phyloP scores from a whole-genome alignment of 2,329 filamentous ascomycete genomes.

The Penicillium sp. region DNA sequence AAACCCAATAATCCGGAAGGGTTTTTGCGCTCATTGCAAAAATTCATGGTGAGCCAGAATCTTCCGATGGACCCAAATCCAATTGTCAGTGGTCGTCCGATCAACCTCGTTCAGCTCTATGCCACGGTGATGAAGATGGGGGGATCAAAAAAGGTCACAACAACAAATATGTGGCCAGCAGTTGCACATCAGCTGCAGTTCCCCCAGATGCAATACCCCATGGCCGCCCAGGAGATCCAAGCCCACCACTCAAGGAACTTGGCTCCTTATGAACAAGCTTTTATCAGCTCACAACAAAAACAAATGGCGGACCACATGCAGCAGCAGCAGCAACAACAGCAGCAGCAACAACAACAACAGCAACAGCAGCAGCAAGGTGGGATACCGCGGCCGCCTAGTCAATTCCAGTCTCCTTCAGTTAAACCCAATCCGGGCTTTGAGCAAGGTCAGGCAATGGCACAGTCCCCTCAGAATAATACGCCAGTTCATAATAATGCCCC shows the following conservation, averaged over 20 bases:
- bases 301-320: constrained; percentile 30
- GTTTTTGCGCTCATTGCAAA: constrained; percentile 72
- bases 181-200: constrained; percentile 66
- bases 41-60: constrained; percentile 74
- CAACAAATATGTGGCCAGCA: constrained; percentile 69
- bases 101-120: constrained; percentile 77
- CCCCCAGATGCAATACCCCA: constrained; percentile 61
- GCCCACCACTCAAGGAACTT: constrained; percentile 75
- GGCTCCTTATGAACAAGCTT: constrained; percentile 66
- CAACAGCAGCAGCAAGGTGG: constrained; percentile 24
- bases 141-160: constrained; percentile 72
- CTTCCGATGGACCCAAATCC: constrained; percentile 74
- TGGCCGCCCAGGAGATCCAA: constrained; percentile 67
- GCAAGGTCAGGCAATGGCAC: constrained; percentile 33
- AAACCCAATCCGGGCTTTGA: constrained; percentile 54
- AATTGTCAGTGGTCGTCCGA: constrained; percentile 67
- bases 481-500: constrained; percentile 33
- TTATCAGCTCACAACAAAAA: constrained; percentile 47
- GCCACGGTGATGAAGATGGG: constrained; percentile 72
- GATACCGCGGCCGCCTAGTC: constrained; percentile 41
- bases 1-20: constrained; percentile 57
- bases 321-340: constrained; percentile 27
- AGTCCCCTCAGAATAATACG: constrained; percentile 35
- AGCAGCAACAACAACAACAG: constrained; percentile 34
- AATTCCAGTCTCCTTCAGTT: constrained; percentile 46